Evolutionary conservation across 495 filamentous ascomycete genomes (phyloP).

Genomic region (Penicillium manginii): DNA sequence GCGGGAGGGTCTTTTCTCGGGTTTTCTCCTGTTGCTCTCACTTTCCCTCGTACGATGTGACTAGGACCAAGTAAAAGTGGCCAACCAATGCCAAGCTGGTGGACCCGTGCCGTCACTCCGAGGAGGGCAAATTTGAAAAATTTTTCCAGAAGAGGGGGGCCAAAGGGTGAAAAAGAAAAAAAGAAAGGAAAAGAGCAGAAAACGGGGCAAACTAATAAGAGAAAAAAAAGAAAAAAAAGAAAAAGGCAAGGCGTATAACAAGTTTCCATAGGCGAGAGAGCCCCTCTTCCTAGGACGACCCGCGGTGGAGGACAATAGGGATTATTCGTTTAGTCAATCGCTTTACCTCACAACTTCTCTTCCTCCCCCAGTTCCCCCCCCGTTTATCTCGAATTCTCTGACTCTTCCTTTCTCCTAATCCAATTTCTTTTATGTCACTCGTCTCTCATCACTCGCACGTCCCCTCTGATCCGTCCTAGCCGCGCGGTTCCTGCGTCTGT

Average conservation of each 20-base stretch:
- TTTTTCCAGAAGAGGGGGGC: slow-evolving; percentile 2
- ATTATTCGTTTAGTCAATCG: slow-evolving; percentile 49
- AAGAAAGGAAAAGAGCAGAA: slow-evolving; percentile 8
- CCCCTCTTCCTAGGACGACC: slow-evolving; percentile 17
- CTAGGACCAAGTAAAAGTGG: neutral
- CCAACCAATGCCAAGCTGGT: slow-evolving; percentile 15
- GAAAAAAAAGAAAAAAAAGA: slow-evolving; percentile 22
- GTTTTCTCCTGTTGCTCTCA: neutral
- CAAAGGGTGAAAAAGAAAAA: no score
- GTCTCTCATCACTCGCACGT: slow-evolving; percentile 35
- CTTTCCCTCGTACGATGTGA: slow-evolving; percentile 1
- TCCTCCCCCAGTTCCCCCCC: slow-evolving; percentile 25
- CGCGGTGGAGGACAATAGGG: slow-evolving; percentile 17
- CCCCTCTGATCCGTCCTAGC: slow-evolving; percentile 43
- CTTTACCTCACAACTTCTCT: slow-evolving; percentile 50
- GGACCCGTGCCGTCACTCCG: slow-evolving; percentile 17
- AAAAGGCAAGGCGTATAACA: slow-evolving; percentile 12
- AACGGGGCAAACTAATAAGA: slow-evolving; percentile 11
- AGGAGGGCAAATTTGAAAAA: slow-evolving; percentile 12
- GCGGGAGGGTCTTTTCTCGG: slow-evolving; percentile 13
- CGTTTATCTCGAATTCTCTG: slow-evolving; percentile 36
- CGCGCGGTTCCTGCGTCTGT: slow-evolving; percentile 52
- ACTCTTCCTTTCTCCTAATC: slow-evolving; percentile 42
- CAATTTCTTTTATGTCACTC: slow-evolving; percentile 55
- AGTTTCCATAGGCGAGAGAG: slow-evolving; percentile 4